These are phyloP conservation scores for Filobasidium wieringae DNA, from an alignment of 768 basidiomycete species.

Conservation along the genomic window DNA sequence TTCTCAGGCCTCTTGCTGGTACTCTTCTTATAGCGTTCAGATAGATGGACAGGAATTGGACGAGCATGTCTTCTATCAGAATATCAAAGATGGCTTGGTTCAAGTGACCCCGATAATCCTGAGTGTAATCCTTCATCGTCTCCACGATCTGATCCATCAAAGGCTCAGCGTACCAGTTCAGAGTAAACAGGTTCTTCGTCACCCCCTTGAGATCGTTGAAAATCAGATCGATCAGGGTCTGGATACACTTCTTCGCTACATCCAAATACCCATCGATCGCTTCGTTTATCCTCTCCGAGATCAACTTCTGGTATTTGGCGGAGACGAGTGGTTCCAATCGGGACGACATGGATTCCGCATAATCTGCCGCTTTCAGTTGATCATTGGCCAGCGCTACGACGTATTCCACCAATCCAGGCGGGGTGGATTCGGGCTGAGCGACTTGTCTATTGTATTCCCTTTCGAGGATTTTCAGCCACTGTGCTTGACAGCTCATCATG, in stretches of 20 bases:
- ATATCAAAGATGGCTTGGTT: conserved; percentile 84
- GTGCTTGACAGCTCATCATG: conserved; percentile 75
- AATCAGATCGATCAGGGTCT: conserved; percentile 83
- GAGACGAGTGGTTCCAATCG: conserved; percentile 85
- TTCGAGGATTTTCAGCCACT: conserved; percentile 75
- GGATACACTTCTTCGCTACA: conserved; percentile 93
- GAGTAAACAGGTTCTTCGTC: conserved; percentile 64
- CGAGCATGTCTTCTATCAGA: conserved; percentile 80
- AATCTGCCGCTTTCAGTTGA: conserved; percentile 91
- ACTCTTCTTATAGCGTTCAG: conserved; percentile 74
- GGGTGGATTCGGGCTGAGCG: conserved; percentile 64
- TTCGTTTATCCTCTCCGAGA: conserved; percentile 79
- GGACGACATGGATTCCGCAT: conserved; percentile 68
- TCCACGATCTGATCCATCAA: conserved; percentile 78
- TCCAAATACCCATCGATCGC: conserved; percentile 98
- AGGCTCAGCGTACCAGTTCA: conserved; percentile 70
- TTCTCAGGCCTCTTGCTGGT: conserved; percentile 56
- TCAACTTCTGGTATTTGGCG: conserved; percentile 72
- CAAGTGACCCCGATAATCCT: conserved; percentile 83
- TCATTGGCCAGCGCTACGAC: conserved; percentile 94
- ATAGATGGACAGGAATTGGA: conserved; percentile 78
- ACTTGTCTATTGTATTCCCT: conserved; percentile 73
- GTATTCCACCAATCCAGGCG: conserved; percentile 86
- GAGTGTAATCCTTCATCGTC: conserved; percentile 92
- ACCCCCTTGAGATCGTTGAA: conserved; percentile 89